Percentiles rank a stretch among this genome's conserved stretches.
Evolutionary conservation across 73 alveolate genomes (phyloP).

Genomic region (Paraurostyla sp.): DNA sequence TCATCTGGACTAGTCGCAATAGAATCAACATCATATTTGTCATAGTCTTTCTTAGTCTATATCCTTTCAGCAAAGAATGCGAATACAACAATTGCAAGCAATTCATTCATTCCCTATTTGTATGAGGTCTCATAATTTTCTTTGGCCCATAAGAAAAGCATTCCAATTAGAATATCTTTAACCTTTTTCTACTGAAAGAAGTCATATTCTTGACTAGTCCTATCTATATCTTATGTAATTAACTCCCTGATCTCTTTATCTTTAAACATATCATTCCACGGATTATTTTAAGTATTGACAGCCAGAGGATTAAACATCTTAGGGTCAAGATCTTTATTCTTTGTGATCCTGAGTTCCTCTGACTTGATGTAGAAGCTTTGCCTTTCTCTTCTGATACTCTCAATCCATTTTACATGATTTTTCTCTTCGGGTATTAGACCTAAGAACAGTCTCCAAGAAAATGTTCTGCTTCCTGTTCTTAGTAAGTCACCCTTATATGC

Average conservation of each 20-base stretch:
- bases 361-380: slow-evolving; percentile 20
- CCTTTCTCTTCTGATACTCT: slow-evolving; percentile 48
- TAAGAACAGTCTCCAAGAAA: slow-evolving; percentile 73
- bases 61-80: slow-evolving; percentile 74
- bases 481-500: slow-evolving; percentile 36
- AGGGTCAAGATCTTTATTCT: slow-evolving; percentile 75
- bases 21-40: background rate
- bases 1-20: slow-evolving; percentile 41
- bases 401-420: slow-evolving; percentile 62
- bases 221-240: slow-evolving; percentile 86
- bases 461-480: slow-evolving; percentile 65
- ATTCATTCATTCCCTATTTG: slow-evolving; percentile 95
- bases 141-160: slow-evolving; percentile 90
- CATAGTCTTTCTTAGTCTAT: background rate
- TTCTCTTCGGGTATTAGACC: slow-evolving; percentile 67
- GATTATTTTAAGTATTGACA: slow-evolving; percentile 63
- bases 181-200: slow-evolving; percentile 76
- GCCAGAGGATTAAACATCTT: slow-evolving; percentile 79
- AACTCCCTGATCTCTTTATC: slow-evolving; percentile 83
- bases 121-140: slow-evolving; percentile 80
- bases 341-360: slow-evolving; percentile 64
- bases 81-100: slow-evolving; percentile 83
- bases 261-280: slow-evolving; percentile 87
- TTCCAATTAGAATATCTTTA: slow-evolving; percentile 74
- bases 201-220: slow-evolving; percentile 91